phyloP scores from a whole-genome alignment of 495 filamentous ascomycete species.

The Filosporella fistucella region DNA sequence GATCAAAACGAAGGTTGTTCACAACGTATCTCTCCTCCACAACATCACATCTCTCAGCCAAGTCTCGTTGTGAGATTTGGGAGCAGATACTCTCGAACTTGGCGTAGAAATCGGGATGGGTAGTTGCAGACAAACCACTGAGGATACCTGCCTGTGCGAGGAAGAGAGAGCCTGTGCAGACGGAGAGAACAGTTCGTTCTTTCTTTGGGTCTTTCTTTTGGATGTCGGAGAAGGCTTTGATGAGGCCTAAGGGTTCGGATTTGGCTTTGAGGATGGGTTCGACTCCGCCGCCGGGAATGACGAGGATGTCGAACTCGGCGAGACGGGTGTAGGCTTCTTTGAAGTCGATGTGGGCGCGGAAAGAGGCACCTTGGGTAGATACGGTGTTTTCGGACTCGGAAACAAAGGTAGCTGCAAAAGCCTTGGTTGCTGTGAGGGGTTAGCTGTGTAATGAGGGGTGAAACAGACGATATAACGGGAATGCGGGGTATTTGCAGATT shows the following conservation, averaged over 20 bases:
- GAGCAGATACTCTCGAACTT: slow-evolving; percentile 66
- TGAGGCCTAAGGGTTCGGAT: slow-evolving; percentile 56
- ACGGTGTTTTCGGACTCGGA: slow-evolving; percentile 48
- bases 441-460: slow-evolving; percentile 1
- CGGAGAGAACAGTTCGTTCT: slow-evolving; percentile 68
- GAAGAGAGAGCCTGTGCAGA: slow-evolving; percentile 72
- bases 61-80: slow-evolving; percentile 51
- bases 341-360: slow-evolving; percentile 65
- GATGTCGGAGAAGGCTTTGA: slow-evolving; percentile 61
- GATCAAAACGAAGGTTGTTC: slow-evolving; percentile 73
- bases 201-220: slow-evolving; percentile 59
- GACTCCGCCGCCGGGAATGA: slow-evolving; percentile 60
- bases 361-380: slow-evolving; percentile 69
- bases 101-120: slow-evolving; percentile 57
- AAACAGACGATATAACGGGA: background rate
- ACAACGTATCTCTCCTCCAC: slow-evolving; percentile 76
- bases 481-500: slow-evolving; percentile 6
- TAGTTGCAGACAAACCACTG: slow-evolving; percentile 67
- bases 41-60: slow-evolving; percentile 63
- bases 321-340: slow-evolving; percentile 61
- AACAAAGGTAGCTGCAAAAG: slow-evolving; percentile 67
- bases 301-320: slow-evolving; percentile 64
- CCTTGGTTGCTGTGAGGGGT: slow-evolving; percentile 39
- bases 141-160: slow-evolving; percentile 69
- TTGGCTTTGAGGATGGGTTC: slow-evolving; percentile 51